phyloP scores from a whole-genome alignment of 768 basidiomycete species.

The Lentinula edodes region DNA sequence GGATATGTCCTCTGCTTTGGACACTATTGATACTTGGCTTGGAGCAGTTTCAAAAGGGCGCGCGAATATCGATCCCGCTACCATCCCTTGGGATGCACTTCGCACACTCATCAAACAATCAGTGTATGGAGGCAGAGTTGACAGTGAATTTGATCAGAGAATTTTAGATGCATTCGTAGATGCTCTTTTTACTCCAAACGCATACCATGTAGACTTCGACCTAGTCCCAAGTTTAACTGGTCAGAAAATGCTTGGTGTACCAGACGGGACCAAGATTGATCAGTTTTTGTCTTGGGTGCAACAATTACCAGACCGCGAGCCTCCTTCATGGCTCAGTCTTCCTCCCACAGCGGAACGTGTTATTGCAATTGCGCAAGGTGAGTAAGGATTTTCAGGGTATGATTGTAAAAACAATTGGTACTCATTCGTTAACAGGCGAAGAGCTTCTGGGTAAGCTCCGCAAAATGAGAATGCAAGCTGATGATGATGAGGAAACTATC shows the following conservation, averaged over 20 bases:
- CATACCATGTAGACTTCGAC: constrained; percentile 92
- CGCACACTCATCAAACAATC: constrained; percentile 91
- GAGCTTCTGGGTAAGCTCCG: constrained; percentile 80
- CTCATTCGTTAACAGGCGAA: constrained; percentile 46
- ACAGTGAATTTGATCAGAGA: constrained; percentile 92
- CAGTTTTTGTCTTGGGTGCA: constrained; percentile 91
- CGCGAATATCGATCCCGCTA: constrained; percentile 86
- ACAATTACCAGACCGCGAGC: constrained; percentile 85
- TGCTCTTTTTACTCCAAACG: constrained; percentile 75
- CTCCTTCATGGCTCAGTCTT: constrained; percentile 90
- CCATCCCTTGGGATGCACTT: constrained; percentile 95
- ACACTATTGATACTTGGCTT: constrained; percentile 91
- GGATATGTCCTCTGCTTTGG: constrained; percentile 89
- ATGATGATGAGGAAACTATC: constrained; percentile 73
- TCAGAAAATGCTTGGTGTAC: constrained; percentile 57
- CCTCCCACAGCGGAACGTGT: constrained; percentile 90
- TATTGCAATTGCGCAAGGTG: constrained; percentile 89
- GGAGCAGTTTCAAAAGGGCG: constrained; percentile 75
- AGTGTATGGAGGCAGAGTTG: constrained; percentile 90
- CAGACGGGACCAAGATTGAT: constrained; percentile 90
- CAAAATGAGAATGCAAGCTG: constrained; percentile 86
- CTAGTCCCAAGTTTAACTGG: constrained; percentile 66
- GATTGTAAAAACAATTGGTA: background rate
- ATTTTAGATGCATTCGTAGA: constrained; percentile 94
- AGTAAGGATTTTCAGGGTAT: constrained; percentile 9